phyloP scores from a whole-genome alignment of 441 rosid genomes.

The Macaranga tanarius region DNA sequence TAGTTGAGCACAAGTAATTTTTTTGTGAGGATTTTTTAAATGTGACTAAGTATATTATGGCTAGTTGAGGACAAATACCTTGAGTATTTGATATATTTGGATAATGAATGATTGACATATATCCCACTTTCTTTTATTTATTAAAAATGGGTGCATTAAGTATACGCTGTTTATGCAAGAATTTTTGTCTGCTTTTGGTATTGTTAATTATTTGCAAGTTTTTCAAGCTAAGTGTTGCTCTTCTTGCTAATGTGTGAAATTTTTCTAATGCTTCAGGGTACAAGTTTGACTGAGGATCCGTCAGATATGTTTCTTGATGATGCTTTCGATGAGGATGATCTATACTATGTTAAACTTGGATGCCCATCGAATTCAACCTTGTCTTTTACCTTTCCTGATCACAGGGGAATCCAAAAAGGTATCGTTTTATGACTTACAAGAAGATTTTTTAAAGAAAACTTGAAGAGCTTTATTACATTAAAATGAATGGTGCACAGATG shows the following conservation, averaged over 20 bases:
- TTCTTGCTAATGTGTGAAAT: slow-evolving; percentile 20
- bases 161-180: neutral
- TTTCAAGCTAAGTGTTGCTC: too few species aligned
- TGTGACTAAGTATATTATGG: too few species aligned
- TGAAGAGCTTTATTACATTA: neutral
- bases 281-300: slow-evolving; percentile 29
- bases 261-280: slow-evolving; percentile 51
- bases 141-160: too few species aligned
- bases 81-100: too few species aligned
- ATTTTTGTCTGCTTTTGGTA: neutral
- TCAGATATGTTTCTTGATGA: slow-evolving; percentile 41
- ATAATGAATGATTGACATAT: too few species aligned
- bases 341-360: slow-evolving; percentile 51
- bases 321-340: slow-evolving; percentile 38
- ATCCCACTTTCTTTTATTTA: too few species aligned
- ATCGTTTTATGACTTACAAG: neutral
- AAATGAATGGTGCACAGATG: neutral
- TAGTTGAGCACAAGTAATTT: too few species aligned
- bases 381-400: slow-evolving; percentile 28
- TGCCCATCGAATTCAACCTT: slow-evolving; percentile 51
- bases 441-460: neutral
- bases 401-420: neutral
- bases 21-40: too few species aligned
- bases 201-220: neutral
- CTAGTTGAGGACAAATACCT: too few species aligned